Evolutionary conservation across 1,284 basidiomycete genomes (phyloP).

Genomic region (Apiotrichum sp.): DNA sequence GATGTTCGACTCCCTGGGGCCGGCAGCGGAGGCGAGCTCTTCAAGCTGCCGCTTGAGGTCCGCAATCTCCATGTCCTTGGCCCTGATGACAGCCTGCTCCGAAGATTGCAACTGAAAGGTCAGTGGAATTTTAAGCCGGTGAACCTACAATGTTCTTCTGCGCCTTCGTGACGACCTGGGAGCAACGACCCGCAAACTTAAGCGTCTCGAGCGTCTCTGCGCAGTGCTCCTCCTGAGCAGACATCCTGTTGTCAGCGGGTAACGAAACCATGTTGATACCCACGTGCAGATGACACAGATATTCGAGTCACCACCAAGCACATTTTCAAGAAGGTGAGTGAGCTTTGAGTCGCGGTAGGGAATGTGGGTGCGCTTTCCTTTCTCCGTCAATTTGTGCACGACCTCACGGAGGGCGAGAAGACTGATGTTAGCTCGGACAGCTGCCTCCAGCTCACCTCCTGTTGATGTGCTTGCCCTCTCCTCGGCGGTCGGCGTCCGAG

Average conservation of each 20-base stretch:
- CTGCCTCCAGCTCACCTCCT: conserved; percentile 41
- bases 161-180: conserved; percentile 54
- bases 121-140: background rate
- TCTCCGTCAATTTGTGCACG: conserved; percentile 54
- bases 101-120: conserved; percentile 34
- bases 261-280: background rate
- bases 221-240: conserved; percentile 49
- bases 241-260: conserved; percentile 17
- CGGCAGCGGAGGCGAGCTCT: conserved; percentile 9
- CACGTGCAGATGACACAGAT: conserved; percentile 56
- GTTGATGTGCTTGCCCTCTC: conserved; percentile 57
- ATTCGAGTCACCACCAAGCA: conserved; percentile 53
- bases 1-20: background rate
- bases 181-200: conserved; percentile 55
- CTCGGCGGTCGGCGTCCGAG: conserved; percentile 50
- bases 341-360: conserved; percentile 55
- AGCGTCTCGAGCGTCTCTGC: conserved; percentile 54
- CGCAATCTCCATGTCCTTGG: conserved; percentile 49
- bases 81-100: conserved; percentile 46
- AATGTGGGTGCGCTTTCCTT: conserved; percentile 46
- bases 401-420: conserved; percentile 53
- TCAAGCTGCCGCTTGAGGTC: conserved; percentile 42
- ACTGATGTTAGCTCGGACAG: conserved; percentile 19
- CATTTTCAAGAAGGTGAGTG: conserved; percentile 54
- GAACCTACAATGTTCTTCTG: conserved; percentile 50